phyloP scores from a whole-genome alignment of 2,329 filamentous ascomycete species.

The Sporothrix curviconia region DNA sequence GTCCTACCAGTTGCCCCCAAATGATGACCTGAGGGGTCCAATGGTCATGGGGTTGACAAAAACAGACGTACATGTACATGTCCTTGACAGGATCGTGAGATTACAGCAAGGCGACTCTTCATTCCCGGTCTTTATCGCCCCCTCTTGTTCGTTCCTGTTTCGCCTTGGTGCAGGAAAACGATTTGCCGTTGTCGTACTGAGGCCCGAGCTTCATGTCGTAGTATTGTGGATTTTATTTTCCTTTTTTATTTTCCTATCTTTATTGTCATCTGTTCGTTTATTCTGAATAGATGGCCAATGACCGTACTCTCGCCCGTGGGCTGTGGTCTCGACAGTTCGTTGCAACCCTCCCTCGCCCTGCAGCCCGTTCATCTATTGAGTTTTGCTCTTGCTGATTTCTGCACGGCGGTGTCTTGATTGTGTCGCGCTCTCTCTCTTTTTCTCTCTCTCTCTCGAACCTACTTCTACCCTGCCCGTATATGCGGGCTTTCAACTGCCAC shows the following conservation, averaged over 20 bases:
- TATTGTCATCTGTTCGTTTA: neutral
- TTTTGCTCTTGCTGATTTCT: no score
- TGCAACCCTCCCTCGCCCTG: constrained; percentile 3
- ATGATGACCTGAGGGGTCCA: no score
- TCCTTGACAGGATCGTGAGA: neutral
- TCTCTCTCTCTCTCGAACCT: neutral
- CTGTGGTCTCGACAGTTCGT: neutral
- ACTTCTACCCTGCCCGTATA: neutral
- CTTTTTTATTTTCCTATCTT: neutral
- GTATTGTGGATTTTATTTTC: neutral
- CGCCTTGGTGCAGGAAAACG: neutral
- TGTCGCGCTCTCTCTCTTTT: neutral
- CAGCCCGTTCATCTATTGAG: neutral
- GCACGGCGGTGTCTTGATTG: neutral
- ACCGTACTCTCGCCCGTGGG: neutral
- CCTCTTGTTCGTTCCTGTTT: constrained; percentile 6
- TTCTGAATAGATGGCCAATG: no score
- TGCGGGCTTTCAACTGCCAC: no score
- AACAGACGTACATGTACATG: no score
- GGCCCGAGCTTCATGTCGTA: constrained; percentile 2
- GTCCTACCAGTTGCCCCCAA: no score
- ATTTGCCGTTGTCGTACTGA: constrained; percentile 3
- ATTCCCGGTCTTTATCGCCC: no score
- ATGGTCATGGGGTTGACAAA: no score
- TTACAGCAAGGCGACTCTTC: no score